Base-by-base conservation (phyloP, 2,329 filamentous ascomycete species). In the Talaromyces amestolkiae region DNA sequence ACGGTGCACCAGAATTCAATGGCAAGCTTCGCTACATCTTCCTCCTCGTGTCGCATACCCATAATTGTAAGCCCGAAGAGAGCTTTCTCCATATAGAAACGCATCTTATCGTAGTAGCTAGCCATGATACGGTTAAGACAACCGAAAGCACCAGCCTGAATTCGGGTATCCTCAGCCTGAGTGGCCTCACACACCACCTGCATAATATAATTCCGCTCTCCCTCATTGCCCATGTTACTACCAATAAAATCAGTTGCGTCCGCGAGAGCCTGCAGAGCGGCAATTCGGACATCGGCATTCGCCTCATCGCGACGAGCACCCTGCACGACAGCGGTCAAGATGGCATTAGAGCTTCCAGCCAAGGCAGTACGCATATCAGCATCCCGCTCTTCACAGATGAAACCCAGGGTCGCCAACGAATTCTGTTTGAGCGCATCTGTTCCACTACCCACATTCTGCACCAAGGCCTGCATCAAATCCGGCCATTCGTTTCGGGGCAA, bases 1-100 rank as follows among this genome's bases (percentile, higher is more conserved):
- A 99, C 95, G n/a, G 95, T 97, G 84, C 94, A 98, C 95, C 95
- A 99, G 83, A 99, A 99, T 78, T 99, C 95, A 70, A 99, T 93
- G 43, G 95, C 95, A 65, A 99, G 86, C 85, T 99, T 99, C 68
- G 95, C 91, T 63, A 99, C 95, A 77, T 99, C 95, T 79, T 99
- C 95, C 72, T 99, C 95, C 8, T 93, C 90, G 73, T 89, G 96
- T 87, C 97, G 97, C 95, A 99, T 99, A 71, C 95, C 95, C 77
- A 97, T 89, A 69, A 99, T 97, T 45, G 95, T 99, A 47, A 99
- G 86, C 66, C 95, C 95, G 73, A 99, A 99, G 51, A 99, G 86
- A 41, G 95, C 95, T 87, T 98, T 98, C 85, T 99, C 95, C 95
- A 99, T 99, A 84, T 99, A 99, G 82, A 97, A 99, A 74, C 93